Evolutionary conservation across 768 basidiomycete species (phyloP).

Genomic region (Gloeophyllum trabeum): DNA sequence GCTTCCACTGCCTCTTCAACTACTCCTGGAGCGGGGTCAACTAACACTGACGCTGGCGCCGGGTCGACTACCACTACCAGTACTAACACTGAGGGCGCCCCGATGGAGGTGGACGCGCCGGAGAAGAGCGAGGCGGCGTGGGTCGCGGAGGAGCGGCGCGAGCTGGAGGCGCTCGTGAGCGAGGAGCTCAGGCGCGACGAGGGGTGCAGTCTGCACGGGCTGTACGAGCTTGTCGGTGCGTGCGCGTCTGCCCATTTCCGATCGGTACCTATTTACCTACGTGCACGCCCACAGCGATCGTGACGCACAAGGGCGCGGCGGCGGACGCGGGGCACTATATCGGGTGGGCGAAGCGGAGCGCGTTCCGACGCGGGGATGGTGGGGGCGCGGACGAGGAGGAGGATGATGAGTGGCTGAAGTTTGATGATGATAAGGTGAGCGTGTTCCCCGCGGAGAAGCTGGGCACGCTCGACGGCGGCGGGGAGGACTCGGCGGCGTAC

Average conservation of each 20-base stretch:
- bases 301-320: constrained; percentile 93
- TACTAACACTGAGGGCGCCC: constrained; percentile 10
- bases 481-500: constrained; percentile 74
- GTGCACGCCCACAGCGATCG: constrained; percentile 46
- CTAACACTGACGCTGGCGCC: constrained; percentile 24
- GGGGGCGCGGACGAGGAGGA: constrained; percentile 32
- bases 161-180: constrained; percentile 55
- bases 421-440: constrained; percentile 92
- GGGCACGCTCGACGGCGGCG: constrained; percentile 79
- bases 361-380: too few species aligned
- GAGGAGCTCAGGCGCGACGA: constrained; percentile 52
- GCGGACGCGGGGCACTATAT: constrained; percentile 97
- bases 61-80: constrained; percentile 8
- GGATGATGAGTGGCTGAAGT: constrained; percentile 90
- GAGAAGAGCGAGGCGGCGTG: constrained; percentile 18
- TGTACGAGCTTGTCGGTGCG: constrained; percentile 90
- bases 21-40: constrained; percentile 25
- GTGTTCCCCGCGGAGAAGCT: constrained; percentile 81
- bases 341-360: constrained; percentile 75
- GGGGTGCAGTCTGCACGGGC: constrained; percentile 65
- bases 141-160: constrained; percentile 31
- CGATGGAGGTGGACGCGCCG: constrained; percentile 15
- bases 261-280: constrained; percentile 3
- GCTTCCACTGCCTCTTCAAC: constrained; percentile 16
- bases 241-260: constrained; percentile 7